phyloP scores from a whole-genome alignment of 2,329 filamentous ascomycete species.

The Neofusicoccum kwambonambiense region DNA sequence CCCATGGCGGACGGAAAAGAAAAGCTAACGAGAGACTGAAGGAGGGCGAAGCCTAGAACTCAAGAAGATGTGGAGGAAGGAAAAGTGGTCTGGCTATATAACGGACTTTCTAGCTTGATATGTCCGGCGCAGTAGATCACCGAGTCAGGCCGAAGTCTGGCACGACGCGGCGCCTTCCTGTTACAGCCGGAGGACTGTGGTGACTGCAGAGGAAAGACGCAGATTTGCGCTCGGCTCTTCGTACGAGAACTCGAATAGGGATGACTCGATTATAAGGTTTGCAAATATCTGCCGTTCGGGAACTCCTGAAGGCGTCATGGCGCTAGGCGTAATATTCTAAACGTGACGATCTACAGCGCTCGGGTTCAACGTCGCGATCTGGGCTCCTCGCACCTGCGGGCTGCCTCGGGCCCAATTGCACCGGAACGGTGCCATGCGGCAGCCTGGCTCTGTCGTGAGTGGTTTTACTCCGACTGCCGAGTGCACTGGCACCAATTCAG shows the following conservation, averaged over 20 bases:
- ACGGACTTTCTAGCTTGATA: background rate
- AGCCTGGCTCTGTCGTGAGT: too few relatives aligned
- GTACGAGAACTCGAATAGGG: slow-evolving; percentile 1
- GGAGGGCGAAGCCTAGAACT: background rate
- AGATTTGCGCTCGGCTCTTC: background rate
- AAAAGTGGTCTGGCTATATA: background rate
- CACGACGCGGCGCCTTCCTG: background rate
- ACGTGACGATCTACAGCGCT: slow-evolving; percentile 5
- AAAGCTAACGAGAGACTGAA: background rate
- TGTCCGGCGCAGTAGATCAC: background rate
- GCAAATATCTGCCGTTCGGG: background rate
- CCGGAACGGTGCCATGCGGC: too few relatives aligned
- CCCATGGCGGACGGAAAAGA: background rate
- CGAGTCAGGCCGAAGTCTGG: background rate
- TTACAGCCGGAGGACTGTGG: background rate
- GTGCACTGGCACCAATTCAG: too few relatives aligned
- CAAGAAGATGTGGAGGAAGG: background rate
- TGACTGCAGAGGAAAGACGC: background rate
- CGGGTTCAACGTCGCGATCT: background rate
- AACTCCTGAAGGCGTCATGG: background rate
- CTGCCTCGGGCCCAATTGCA: too few relatives aligned
- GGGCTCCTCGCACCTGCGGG: background rate
- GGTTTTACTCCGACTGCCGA: too few relatives aligned
- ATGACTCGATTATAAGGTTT: slow-evolving; percentile 1
- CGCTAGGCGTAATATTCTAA: background rate